Evolutionary conservation across 768 basidiomycete genomes (phyloP).

Genomic region (Podaxis rugospora): DNA sequence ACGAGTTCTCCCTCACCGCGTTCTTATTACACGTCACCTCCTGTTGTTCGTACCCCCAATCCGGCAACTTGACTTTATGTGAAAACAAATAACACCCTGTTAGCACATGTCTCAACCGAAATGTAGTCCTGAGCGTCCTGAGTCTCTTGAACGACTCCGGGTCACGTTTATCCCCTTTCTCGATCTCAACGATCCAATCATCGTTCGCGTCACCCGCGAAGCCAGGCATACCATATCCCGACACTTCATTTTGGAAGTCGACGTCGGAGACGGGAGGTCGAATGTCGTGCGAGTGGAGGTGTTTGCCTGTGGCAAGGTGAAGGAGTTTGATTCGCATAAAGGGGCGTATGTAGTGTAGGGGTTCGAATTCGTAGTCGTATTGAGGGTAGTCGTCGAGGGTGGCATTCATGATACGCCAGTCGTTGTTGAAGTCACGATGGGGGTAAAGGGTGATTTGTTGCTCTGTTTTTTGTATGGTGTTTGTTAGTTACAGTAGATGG

Average conservation of each 20-base stretch:
- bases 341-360: conserved; percentile 59
- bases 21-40: conserved; percentile 99
- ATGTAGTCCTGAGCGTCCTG: conserved; percentile 75
- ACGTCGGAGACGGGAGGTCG: conserved; percentile 96
- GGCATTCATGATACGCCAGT: conserved; percentile 83
- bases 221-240: conserved; percentile 84
- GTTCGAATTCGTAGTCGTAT: conserved; percentile 44
- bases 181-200: conserved; percentile 89
- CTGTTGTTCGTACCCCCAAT: conserved; percentile 98
- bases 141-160: conserved; percentile 64
- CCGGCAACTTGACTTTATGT: conserved; percentile 95
- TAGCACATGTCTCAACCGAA: conserved; percentile 78
- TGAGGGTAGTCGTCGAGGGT: conserved; percentile 38
- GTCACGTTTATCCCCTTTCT: conserved; percentile 60
- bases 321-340: conserved; percentile 74
- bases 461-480: conserved; percentile 43
- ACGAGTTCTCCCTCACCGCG: conserved; percentile 79
- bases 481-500: background rate
- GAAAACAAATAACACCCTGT: conserved; percentile 97
- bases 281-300: conserved; percentile 91
- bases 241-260: conserved; percentile 99
- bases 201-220: conserved; percentile 91
- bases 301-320: conserved; percentile 77
- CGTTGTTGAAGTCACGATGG: conserved; percentile 95
- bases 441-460: conserved; percentile 99